Evolutionary conservation across 805 yeast genomes (phyloP), one percentile per base, ranked within the genome.

Genomic region (Millerozyma acaciae): DNA sequence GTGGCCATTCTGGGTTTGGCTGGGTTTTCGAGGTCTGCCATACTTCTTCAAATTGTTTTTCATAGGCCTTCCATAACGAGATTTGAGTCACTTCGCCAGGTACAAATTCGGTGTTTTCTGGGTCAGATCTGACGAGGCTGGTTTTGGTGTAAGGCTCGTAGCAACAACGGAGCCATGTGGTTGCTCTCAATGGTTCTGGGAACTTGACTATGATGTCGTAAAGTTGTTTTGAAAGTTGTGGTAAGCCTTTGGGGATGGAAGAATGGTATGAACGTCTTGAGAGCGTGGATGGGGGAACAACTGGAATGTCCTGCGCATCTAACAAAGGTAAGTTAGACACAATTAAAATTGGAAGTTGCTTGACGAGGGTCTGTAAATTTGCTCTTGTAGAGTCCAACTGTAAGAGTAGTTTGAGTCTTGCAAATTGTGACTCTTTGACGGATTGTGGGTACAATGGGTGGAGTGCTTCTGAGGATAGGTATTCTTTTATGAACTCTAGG

Each of bases 21-120:
- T 53, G 45, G 24, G 52, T 52, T 45, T 78, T 75, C 35, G 72
- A 68, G 9, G 58, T 55, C 23, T 75, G 68, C 47, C 80, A 73
- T 34, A 74, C 75, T 34, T 72, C 73, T 40, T 82, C 82, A 50
- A 93, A 93, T 54, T 84, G 93, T 9, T 78, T 66, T 56, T 93
- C 97, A 61, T 93, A 93, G 1, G 95, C 78, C 56, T 88, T 86
- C 98, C 98, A 93, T 27, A 93, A 71, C 13, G 94, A 84, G 16
- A 93, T 89, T 61, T 93, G 98, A 1, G 97, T 88, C 8, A 89
- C 96, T 51, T 88, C 96, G 4, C 90, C 87, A 1, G 65, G 59
- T 10, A 51, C 35, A 20, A 47, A 51, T 12, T 53, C 59, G 5
- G 49, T 28, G 25, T 37, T 34, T 25, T 38, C 46, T 8, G 32